Base-by-base conservation (phyloP, 2,329 filamentous ascomycete species). In the Fusarium sp. region DNA sequence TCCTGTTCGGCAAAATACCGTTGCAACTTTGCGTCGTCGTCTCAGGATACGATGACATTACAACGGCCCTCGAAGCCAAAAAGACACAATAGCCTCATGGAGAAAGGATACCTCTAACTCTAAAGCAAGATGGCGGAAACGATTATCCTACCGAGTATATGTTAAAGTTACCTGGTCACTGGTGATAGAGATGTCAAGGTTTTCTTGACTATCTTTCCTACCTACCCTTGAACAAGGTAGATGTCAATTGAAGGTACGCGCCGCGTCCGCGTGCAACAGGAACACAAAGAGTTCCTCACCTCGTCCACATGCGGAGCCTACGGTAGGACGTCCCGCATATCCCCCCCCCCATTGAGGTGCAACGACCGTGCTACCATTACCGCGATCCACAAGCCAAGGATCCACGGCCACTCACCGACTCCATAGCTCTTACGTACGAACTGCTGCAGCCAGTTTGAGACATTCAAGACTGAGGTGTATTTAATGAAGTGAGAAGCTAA, bases 381-480 rank as follows among this genome's bases (percentile, higher is more conserved):
- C 51, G 20, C 58, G 72, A 73, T 73, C 72, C 72, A 75, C 72
- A 70, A 61, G 72, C 54, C 72, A 56, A 70, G 72, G 69, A 73
- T 75, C 66, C 69, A 73, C 45, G 74, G 57, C 75, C 75, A 78
- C 74, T 77, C 75, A 77, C 75, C 75, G 75, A 78, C 75, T 77
- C 61, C 59, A 28, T 72, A 70, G 57, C 56, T 75, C 69, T 74
- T 71, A 75, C 74, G 74, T 74, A 78, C 72, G 67, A 75, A 73
- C 73, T 74, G 66, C 72, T 76, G 68, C 66, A 52, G 62, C 68
- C 60, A 65, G 71, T 64, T 66, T 61, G 61, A 64, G 64, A 58
- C 61, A 65, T 72, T 47, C 54, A 57, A 38, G 57, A 62, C 64
- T 69, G 45, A 48, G 26, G 20, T 30, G 58, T 28, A 24, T 28